phyloP scores from a whole-genome alignment of 225 moss, liverwort and hornwort species.

The Pseudoscleropodium purum region DNA sequence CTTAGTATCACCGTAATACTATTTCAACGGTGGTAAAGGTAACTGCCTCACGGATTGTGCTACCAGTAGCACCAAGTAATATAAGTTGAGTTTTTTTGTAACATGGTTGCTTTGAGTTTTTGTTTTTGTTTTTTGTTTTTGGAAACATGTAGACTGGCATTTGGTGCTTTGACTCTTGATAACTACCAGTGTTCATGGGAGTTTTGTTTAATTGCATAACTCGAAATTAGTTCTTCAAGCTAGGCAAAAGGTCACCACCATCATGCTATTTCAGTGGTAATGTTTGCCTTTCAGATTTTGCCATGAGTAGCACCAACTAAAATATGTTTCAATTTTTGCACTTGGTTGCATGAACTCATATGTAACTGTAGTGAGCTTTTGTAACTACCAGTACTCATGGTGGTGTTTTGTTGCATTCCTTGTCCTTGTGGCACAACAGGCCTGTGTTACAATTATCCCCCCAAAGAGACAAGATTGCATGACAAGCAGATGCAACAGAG shows the following conservation, averaged over 20 bases:
- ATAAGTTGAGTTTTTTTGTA: constrained; percentile 18
- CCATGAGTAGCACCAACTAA: not conserved
- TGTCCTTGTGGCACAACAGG: not conserved
- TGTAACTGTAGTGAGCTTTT: not conserved
- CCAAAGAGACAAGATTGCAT: not conserved
- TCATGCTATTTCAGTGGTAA: not conserved
- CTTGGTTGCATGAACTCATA: not conserved
- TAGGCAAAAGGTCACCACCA: not conserved
- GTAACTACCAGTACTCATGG: not conserved
- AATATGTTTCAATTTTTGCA: not conserved
- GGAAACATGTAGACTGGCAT: too few species aligned
- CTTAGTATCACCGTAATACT: not conserved
- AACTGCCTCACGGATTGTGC: constrained; percentile 25
- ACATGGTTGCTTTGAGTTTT: not conserved
- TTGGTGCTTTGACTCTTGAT: too few species aligned
- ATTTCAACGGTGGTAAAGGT: not conserved
- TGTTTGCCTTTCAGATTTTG: not conserved
- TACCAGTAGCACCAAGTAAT: constrained; percentile 18
- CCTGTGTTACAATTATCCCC: not conserved
- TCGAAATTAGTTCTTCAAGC: not conserved
- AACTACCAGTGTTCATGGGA: not conserved
- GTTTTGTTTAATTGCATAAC: not conserved
- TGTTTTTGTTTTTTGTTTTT: too few species aligned
- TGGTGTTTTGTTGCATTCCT: not conserved
- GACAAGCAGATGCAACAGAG: not conserved